Base-by-base conservation (phyloP, 1,284 basidiomycete species). In the Trametes polyzona region DNA sequence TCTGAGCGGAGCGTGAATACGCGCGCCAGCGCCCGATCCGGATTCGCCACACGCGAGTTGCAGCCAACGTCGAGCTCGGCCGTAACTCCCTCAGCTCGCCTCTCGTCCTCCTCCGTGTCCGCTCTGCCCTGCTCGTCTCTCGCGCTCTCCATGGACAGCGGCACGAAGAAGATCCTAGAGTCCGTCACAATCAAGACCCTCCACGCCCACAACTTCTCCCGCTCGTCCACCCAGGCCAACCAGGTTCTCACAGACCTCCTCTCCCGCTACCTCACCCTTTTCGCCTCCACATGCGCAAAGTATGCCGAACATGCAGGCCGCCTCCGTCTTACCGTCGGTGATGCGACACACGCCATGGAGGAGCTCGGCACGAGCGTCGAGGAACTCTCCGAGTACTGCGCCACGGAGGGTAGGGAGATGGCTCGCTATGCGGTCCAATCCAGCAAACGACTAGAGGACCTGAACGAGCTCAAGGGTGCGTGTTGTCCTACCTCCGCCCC, bases 241-340 rank as follows among this genome's bases (percentile, higher is more conserved):
- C 73, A 81, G 33, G 80, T 87, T 17, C 78, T 92, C 47, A 86
- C 88, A 10, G 88, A 88, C 70, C 75, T 92, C 61, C 79, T 92
- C 59, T 78, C 86, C 39, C 83, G 87, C 51, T 92, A 92, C 70
- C 74, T 92, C 51, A 64, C 79, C 14, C 76, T 90, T 24, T 74
- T 91, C 14, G 76, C 86, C 1, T 74, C 79, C 1, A 83, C 87
- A 12, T 87, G 84, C 65, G 83, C 84, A 21, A 83, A 82, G 66
- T 88, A 88, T 66, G 85, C 90, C 0, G 79, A 87, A 58, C 88
- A 90, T 64, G 80, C 88, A 6, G 89, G 88, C 12, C 74, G 90
- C 47, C 77, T 78, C 7, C 73, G 72, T 24, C 67, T 89, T 6
- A 82, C 80, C 10, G 71, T 78, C 1, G 71, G 74, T 47, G 90